A percentile compares a stretch with the other conserved stretches of the same genome.
These are phyloP conservation scores for Cryptosporidium tyzzeri DNA, from an alignment of 169 alveolate species.

Conservation along the genomic window DNA sequence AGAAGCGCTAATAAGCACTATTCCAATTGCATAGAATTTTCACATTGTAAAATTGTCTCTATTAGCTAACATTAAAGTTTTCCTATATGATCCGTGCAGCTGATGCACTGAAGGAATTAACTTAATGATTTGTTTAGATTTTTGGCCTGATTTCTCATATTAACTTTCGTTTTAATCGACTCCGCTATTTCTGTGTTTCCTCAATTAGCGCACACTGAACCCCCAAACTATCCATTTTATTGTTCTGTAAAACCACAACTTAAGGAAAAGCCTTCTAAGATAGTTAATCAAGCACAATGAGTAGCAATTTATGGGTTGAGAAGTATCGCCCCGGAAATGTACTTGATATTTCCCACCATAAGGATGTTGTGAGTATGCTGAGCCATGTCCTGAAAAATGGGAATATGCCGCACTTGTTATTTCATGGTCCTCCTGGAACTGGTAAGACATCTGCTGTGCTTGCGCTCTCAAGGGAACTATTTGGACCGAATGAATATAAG, in stretches of 20 bases:
- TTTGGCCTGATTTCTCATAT: background rate
- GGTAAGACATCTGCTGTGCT: constrained; percentile 98
- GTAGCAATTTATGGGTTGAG: constrained; percentile 87
- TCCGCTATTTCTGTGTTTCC: background rate
- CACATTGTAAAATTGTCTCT: background rate
- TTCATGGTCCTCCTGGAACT: constrained; percentile 99
- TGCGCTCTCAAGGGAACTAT: constrained; percentile 95
- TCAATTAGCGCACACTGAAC: constrained; percentile 34
- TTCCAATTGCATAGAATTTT: background rate
- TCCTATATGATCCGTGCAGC: too few relatives aligned
- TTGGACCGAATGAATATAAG: constrained; percentile 92
- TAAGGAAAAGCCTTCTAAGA: background rate
- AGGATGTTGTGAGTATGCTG: constrained; percentile 84
- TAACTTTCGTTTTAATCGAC: background rate
- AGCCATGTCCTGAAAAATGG: constrained; percentile 82
- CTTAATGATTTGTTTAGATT: too few relatives aligned
- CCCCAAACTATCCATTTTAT: background rate
- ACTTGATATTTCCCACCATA: constrained; percentile 85
- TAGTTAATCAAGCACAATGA: constrained; percentile 52
- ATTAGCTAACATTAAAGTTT: background rate
- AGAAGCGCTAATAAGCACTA: background rate
- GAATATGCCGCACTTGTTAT: constrained; percentile 93
- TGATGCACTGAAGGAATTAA: background rate
- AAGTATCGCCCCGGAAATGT: constrained; percentile 86
- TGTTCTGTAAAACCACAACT: background rate